Percentiles rank a stretch among this genome's conserved stretches.
Evolutionary conservation across 2,329 filamentous ascomycete species (phyloP).

Genomic region (Orbilia brochopaga): DNA sequence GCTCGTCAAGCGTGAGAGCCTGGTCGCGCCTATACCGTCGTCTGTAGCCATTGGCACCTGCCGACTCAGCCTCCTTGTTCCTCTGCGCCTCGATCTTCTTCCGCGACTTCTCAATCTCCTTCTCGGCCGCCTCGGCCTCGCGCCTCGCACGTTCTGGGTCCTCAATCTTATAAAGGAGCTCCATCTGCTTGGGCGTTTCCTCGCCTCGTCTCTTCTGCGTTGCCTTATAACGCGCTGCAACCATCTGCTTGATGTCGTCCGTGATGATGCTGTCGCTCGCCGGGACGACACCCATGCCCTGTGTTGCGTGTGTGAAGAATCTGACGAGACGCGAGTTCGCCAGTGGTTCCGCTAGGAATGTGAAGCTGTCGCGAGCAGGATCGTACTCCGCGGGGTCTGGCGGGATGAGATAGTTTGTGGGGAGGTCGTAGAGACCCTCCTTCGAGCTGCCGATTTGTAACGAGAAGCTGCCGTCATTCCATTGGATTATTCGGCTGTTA

Average conservation of each 20-base stretch:
- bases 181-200: conserved; percentile 50
- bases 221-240: conserved; percentile 64
- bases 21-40: conserved; percentile 55
- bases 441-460: conserved; percentile 68
- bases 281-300: conserved; percentile 65
- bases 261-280: conserved; percentile 68
- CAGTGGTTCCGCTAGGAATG: conserved; percentile 68
- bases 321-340: conserved; percentile 66
- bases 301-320: conserved; percentile 69
- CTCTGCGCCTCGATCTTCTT: conserved; percentile 65
- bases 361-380: conserved; percentile 66
- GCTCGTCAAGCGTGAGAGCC: conserved; percentile 63
- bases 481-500: conserved; percentile 70
- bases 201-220: conserved; percentile 60
- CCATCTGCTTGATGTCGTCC: conserved; percentile 67
- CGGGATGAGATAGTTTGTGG: conserved; percentile 60
- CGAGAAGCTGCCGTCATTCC: conserved; percentile 72
- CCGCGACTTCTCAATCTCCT: conserved; percentile 56
- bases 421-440: conserved; percentile 63
- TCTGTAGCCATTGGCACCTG: conserved; percentile 59
- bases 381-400: conserved; percentile 59
- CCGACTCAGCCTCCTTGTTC: conserved; percentile 60
- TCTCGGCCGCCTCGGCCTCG: conserved; percentile 66
- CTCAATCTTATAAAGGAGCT: conserved; percentile 42
- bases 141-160: conserved; percentile 69